These are phyloP conservation scores for Canavalia gladiata DNA, from an alignment of 306 rosid genomes.

Conservation along the genomic window DNA sequence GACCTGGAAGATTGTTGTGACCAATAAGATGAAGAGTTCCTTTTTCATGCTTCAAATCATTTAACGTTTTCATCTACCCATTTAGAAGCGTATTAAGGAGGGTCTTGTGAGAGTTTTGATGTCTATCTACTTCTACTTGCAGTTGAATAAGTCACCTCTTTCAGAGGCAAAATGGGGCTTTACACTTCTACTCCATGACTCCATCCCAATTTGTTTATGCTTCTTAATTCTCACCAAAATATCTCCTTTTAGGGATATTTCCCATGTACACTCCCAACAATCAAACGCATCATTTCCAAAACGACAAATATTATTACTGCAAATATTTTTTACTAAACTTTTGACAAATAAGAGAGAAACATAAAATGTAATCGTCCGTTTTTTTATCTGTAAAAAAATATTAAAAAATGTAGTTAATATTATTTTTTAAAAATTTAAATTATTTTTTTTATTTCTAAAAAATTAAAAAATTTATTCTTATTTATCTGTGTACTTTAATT, in stretches of 20 bases:
- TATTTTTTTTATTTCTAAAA: too few species aligned
- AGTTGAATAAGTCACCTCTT: neutral
- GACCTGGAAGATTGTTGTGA: conserved; percentile 2
- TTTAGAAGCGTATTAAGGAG: conserved; percentile 11
- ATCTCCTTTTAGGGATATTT: neutral
- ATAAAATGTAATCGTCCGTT: too few species aligned
- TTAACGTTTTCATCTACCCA: conserved; percentile 51
- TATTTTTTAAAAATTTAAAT: too few species aligned
- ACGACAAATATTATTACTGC: too few species aligned
- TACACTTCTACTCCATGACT: neutral
- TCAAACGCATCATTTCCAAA: conserved; percentile 3
- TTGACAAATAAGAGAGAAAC: too few species aligned
- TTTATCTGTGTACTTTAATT: too few species aligned
- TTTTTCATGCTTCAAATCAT: conserved; percentile 30
- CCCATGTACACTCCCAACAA: neutral
- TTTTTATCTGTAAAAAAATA: too few species aligned
- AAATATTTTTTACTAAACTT: too few species aligned
- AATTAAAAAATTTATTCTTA: too few species aligned
- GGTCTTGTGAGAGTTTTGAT: neutral
- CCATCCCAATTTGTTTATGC: neutral
- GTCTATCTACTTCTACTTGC: conserved; percentile 3
- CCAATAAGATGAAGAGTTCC: neutral
- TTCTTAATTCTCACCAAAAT: neutral
- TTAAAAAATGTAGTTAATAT: too few species aligned
- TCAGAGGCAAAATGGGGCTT: neutral